Base-by-base conservation (phyloP, 2,329 filamentous ascomycete species). In the Aureobasidium sp. region DNA sequence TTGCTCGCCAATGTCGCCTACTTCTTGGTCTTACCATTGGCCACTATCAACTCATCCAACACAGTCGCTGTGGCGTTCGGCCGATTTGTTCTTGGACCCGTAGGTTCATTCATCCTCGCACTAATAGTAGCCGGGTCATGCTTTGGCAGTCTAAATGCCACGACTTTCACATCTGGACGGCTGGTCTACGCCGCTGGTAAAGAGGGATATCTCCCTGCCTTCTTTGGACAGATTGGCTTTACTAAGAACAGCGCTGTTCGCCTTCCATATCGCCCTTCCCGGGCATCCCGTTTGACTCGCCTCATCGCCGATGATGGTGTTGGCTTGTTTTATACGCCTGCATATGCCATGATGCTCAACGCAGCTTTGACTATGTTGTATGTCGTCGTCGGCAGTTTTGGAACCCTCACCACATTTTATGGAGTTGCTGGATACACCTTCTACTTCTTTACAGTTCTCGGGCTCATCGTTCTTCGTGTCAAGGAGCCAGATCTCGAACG, bases 1-100 rank as follows among this genome's bases (percentile, higher is more conserved):
- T 80, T 97, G 36, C 81, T 97, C 55, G 93, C 93, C 67, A 99
- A 97, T 73, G 76, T 97, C 44, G 84, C 91, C 32, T 99, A 99
- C 78, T 96, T 97, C 74, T 86, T 99, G 65, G 94, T 99, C 36
- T 84, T 99, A 0, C 92, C 94, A 0, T 78, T 89, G 57, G 82
- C 84, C 3, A 82, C 86, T 32, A 91, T 97, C 76, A 90, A 95
- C 73, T 87, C 85, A 7, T 89, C 88, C 70, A 97, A 97, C 76
- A 97, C 94, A 0, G 87, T 99, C n/a, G 94, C 92, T 15, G 93
- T 99, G 27, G 86, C 91, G 66, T 99, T 99, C 71, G 94, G 94
- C 50, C 83, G 83, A 66, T 87, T 93, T 72, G 92, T 97, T 37
- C 96, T 97, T 71, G 94, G 94, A 1, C 84, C 88, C 2, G 78